Percentiles rank a stretch among this genome's conserved stretches.
Conservation (phyloP, 495 filamentous ascomycete genomes). For the Hyphodiscus hymeniophilus region DNA sequence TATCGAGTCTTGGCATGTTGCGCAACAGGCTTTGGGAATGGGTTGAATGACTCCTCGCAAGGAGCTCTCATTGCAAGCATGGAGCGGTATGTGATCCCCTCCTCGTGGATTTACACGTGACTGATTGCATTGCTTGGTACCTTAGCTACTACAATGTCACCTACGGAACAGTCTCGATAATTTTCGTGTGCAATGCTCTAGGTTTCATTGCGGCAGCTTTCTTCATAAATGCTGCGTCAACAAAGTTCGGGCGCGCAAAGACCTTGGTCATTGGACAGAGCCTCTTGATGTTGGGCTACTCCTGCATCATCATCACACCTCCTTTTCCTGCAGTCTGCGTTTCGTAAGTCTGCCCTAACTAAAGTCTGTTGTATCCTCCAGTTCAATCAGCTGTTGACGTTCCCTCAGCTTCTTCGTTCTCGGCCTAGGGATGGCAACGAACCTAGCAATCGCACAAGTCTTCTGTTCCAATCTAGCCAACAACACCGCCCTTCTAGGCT, state of each 20-base stretch:
- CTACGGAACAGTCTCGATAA: slow-evolving; percentile 64
- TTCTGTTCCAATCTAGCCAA: slow-evolving; percentile 62
- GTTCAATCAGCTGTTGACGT: not conserved
- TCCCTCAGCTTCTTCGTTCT: slow-evolving; percentile 52
- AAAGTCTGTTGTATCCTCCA: no score
- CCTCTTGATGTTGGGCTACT: slow-evolving; percentile 41
- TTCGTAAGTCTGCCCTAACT: slow-evolving; percentile 3
- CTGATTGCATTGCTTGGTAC: slow-evolving; percentile 12
- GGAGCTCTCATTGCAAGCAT: slow-evolving; percentile 71
- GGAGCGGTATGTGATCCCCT: slow-evolving; percentile 30
- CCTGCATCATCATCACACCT: slow-evolving; percentile 53
- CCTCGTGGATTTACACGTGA: not conserved
- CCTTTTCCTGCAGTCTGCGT: slow-evolving; percentile 61
- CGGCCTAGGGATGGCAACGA: slow-evolving; percentile 58
- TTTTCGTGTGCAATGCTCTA: slow-evolving; percentile 70
- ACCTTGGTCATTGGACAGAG: slow-evolving; percentile 49
- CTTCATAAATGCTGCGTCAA: slow-evolving; percentile 44
- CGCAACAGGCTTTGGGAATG: slow-evolving; percentile 43
- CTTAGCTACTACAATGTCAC: slow-evolving; percentile 56
- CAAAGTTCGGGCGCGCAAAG: slow-evolving; percentile 55
- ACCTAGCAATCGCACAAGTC: slow-evolving; percentile 66
- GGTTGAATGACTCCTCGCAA: slow-evolving; percentile 54
- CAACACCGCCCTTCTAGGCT: slow-evolving; percentile 50
- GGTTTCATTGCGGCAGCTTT: slow-evolving; percentile 69
- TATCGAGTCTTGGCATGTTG: slow-evolving; percentile 38